A percentile compares a stretch with the other conserved stretches of the same genome.
phyloP scores from a whole-genome alignment of 2,329 filamentous ascomycete species.

The Fusarium haematococcum region DNA sequence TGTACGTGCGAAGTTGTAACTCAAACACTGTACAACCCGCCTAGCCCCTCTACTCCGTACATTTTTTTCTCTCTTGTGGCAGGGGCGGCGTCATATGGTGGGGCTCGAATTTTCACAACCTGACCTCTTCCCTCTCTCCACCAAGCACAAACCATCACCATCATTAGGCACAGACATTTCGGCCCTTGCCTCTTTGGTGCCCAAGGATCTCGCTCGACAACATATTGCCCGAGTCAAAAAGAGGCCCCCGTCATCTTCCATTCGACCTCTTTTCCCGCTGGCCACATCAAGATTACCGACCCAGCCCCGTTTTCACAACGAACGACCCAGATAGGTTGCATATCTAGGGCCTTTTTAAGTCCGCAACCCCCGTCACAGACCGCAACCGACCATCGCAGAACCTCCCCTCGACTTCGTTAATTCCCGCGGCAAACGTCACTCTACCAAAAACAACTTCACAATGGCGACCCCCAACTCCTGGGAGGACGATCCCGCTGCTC shows the following conservation, averaged over 20 bases:
- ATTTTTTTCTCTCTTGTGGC: constrained; percentile 12
- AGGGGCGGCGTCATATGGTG: constrained; percentile 51
- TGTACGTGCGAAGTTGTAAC: not conserved
- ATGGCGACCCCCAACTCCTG: constrained; percentile 96
- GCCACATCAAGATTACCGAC: constrained; percentile 10
- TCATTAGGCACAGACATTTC: constrained; percentile 39
- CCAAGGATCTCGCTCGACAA: constrained; percentile 30
- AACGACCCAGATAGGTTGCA: constrained; percentile 28
- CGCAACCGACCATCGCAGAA: constrained; percentile 37
- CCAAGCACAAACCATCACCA: constrained; percentile 42
- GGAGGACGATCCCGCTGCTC: constrained; percentile 86
- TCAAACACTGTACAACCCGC: constrained; percentile 15
- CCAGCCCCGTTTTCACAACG: constrained; percentile 21
- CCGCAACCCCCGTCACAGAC: constrained; percentile 39
- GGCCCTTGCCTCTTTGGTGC: constrained; percentile 40
- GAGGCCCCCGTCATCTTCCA: constrained; percentile 12
- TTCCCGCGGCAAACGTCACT: constrained; percentile 17
- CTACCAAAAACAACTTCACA: constrained; percentile 43
- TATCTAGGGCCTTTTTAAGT: constrained; percentile 39
- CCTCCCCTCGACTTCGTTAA: constrained; percentile 23
- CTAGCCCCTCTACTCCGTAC: constrained; percentile 41
- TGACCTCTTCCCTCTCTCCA: constrained; percentile 41
- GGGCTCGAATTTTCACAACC: constrained; percentile 56
- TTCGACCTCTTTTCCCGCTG: constrained; percentile 1
- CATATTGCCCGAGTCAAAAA: constrained; percentile 1